These are phyloP conservation scores for Calophaca sinica DNA, from an alignment of 306 rosid genomes.

Conservation along the genomic window DNA sequence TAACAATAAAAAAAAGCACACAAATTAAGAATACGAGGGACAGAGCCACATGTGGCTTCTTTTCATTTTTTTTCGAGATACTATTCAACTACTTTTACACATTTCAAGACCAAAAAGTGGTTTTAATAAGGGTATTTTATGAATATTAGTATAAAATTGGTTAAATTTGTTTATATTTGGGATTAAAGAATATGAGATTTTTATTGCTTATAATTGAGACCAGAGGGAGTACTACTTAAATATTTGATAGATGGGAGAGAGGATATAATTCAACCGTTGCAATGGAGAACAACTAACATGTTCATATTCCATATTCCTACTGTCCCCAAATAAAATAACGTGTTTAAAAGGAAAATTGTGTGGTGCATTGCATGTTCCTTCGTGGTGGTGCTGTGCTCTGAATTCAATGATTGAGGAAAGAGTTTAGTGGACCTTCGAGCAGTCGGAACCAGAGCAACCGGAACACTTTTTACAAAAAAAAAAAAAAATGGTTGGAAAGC, in stretches of 20 bases:
- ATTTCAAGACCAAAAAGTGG: no score
- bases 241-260: background rate
- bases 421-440: background rate
- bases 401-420: background rate
- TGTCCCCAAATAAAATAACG: background rate
- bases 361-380: background rate
- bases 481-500: background rate
- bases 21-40: no score
- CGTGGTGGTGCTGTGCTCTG: conserved; percentile 1
- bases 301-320: conserved; percentile 36
- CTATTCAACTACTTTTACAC: no score
- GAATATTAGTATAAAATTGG: no score
- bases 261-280: conserved; percentile 38
- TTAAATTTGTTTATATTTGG: no score
- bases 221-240: background rate
- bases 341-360: background rate
- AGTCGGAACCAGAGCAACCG: background rate
- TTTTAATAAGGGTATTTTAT: no score
- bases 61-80: no score
- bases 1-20: no score
- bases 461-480: background rate
- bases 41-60: no score
- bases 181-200: no score
- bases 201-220: no score
- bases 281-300: conserved; percentile 51